These are phyloP conservation scores for Lindgomyces ingoldianus DNA, from an alignment of 495 filamentous ascomycete species.

Conservation along the genomic window DNA sequence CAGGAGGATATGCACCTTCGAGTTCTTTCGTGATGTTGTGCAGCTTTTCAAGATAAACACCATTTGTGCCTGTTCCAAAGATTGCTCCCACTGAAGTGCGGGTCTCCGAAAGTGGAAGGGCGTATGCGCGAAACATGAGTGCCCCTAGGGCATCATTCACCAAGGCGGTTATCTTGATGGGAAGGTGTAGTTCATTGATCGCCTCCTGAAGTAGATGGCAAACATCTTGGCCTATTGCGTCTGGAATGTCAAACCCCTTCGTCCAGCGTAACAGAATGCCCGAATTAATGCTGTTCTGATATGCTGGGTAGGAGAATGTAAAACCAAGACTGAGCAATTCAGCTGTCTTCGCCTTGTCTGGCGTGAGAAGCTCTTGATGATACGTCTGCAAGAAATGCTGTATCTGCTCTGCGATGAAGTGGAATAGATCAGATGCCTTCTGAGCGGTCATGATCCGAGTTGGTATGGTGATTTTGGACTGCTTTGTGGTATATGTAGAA, in stretches of 20 bases:
- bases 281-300: conserved; percentile 92
- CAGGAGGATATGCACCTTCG: conserved; percentile 42
- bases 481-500: conserved; percentile 46
- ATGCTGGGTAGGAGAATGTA: conserved; percentile 96
- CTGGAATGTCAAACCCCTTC: conserved; percentile 96
- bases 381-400: conserved; percentile 91
- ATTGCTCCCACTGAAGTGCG: conserved; percentile 94
- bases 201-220: conserved; percentile 87
- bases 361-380: conserved; percentile 53
- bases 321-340: conserved; percentile 67
- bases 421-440: conserved; percentile 89
- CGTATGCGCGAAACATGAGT: conserved; percentile 91
- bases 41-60: conserved; percentile 91
- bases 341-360: conserved; percentile 59
- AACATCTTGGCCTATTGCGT: conserved; percentile 90
- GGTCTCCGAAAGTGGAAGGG: conserved; percentile 75
- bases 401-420: conserved; percentile 93
- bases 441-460: conserved; percentile 88
- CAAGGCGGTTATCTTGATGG: conserved; percentile 91
- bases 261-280: conserved; percentile 96
- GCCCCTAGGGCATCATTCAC: conserved; percentile 98
- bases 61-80: conserved; percentile 97
- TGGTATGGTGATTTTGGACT: conserved; percentile 90
- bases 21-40: conserved; percentile 87
- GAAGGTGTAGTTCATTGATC: conserved; percentile 74